Evolutionary conservation across 2,329 filamentous ascomycete species (phyloP).

Genomic region (Fusarium proliferatum): DNA sequence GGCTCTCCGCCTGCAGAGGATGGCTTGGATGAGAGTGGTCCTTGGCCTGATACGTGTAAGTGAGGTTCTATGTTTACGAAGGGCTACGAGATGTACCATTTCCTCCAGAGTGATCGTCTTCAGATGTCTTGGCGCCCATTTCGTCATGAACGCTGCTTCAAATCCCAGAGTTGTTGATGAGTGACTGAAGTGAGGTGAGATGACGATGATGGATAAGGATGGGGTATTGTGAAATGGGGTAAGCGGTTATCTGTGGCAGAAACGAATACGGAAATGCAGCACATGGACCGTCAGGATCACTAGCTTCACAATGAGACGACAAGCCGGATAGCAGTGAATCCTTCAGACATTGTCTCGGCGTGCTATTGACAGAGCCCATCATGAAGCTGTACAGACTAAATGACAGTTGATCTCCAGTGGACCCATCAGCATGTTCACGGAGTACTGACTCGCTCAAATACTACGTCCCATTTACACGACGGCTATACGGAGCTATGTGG

Average conservation of each 20-base stretch:
- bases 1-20: conserved; percentile 53
- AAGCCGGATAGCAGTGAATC: neutral
- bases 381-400: neutral
- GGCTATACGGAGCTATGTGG: neutral
- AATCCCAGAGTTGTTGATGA: conserved; percentile 3
- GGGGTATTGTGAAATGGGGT: neutral
- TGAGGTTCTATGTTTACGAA: neutral
- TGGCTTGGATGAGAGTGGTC: conserved; percentile 30
- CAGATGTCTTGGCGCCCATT: conserved; percentile 56
- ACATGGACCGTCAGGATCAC: conserved; percentile 5
- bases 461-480: neutral
- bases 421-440: too few species aligned
- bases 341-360: neutral
- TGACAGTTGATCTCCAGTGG: neutral
- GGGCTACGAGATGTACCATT: conserved; percentile 44
- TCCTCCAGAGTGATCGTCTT: conserved; percentile 49
- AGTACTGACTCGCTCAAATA: neutral
- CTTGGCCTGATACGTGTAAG: conserved; percentile 32
- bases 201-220: conserved; percentile 5
- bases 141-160: conserved; percentile 43
- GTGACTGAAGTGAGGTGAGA: neutral
- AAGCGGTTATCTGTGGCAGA: conserved; percentile 25
- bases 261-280: conserved; percentile 5
- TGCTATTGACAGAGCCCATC: neutral
- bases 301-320: neutral